These are phyloP conservation scores for Actinomortierella wolfii DNA, from an alignment of 371 early-diverging fungal genomes.

Conservation along the genomic window DNA sequence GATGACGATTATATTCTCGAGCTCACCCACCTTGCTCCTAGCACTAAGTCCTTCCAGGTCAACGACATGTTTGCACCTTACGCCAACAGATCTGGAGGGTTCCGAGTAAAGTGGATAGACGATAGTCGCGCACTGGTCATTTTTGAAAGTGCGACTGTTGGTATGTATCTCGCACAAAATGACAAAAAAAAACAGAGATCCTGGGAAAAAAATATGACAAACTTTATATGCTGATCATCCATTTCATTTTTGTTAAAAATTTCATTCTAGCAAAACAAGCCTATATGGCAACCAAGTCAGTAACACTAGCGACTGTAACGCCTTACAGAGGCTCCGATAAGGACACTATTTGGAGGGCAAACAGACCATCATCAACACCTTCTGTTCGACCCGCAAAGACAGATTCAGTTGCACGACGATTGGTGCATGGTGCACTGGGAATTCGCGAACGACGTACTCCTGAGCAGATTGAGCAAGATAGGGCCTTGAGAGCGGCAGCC, in stretches of 20 bases:
- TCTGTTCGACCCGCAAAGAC: conserved; percentile 53
- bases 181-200: too few relatives aligned
- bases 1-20: conserved; percentile 51
- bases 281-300: conserved; percentile 22
- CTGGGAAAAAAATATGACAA: too few relatives aligned
- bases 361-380: conserved; percentile 25
- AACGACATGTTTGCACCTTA: conserved; percentile 61
- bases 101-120: conserved; percentile 76
- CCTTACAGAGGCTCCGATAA: conserved; percentile 39
- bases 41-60: conserved; percentile 59
- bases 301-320: conserved; percentile 28
- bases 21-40: conserved; percentile 56
- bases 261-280: conserved; percentile 34
- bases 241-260: not conserved
- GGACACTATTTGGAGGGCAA: conserved; percentile 24
- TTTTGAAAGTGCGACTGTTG: conserved; percentile 70
- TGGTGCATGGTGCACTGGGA: conserved; percentile 57
- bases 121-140: conserved; percentile 77
- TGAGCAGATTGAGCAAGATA: conserved; percentile 51
- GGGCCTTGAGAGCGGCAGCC: conserved; percentile 24
- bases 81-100: conserved; percentile 67
- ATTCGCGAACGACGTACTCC: conserved; percentile 49
- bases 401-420: conserved; percentile 56
- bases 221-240: not conserved
- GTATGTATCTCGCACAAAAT: conserved; percentile 51